Base-by-base conservation (phyloP, 2,329 filamentous ascomycete genomes). In the Aspergillus niger region DNA sequence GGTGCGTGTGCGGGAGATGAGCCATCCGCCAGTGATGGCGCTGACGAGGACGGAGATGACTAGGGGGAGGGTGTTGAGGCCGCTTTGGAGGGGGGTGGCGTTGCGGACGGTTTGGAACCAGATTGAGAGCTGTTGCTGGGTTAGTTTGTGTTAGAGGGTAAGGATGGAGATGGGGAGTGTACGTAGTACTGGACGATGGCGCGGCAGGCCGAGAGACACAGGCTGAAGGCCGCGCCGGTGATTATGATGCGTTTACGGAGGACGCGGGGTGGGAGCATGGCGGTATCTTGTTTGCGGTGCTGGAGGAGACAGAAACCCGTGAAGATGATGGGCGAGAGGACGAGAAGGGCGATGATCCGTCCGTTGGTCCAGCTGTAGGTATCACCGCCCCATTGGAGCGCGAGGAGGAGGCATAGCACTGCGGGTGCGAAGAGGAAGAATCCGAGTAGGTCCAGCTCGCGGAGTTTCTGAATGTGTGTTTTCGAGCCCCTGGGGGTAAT, bases 111-210 rank as follows among this genome's bases (percentile, higher is more conserved):
- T 53, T 39, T 53, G 50, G 32, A 53, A 53, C 17, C 20, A 53
- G 8, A 53, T 53, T n/a, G 50, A 22, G 8, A 53, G 49, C 49
- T 50, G 26, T 11, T 2, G 8, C 10, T 13, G 26, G 22, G n/a
- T 26, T 30, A 49, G 47, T 52, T 20, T 11, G 20, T 11, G 1
- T 38, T 32, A 30, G 26, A 22, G 20, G 49, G n/a, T 1, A 17
- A 2, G 47, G 8, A 8, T 11, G 17, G 17, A 15, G 17, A 5
- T 30, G 30, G 17, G 32, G 17, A 8, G 11, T 11, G 8, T 53
- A 39, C 50, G 15, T 53, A 53, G 50, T 53, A 53, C 8, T 53
- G 50, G 20, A 53, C 20, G 20, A 53, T 53, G 30, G 50, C 28
- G 32, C 50, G 50, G 8, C 50, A 53, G 30, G 30, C 50, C 10